Conservation (phyloP, 176 grass and related monocot genomes). For the Avena atlantica region DNA sequence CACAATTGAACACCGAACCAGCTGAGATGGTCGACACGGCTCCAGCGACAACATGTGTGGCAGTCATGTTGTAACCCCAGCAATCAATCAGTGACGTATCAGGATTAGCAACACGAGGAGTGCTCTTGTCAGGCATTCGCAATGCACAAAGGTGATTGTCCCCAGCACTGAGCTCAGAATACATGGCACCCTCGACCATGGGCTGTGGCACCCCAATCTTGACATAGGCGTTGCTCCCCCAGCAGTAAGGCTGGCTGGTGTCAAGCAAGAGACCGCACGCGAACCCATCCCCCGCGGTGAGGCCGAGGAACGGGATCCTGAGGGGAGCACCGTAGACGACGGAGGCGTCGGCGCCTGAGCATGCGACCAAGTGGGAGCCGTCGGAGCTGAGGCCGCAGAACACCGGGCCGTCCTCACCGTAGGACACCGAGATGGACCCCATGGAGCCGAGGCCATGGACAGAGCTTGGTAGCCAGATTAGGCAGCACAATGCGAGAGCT, state of each 20-base stretch:
- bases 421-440: constrained; percentile 92
- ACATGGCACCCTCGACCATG: constrained; percentile 76
- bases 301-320: constrained; percentile 73
- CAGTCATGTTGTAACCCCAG: constrained; percentile 99
- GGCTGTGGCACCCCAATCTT: constrained; percentile 97
- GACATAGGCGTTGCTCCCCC: constrained; percentile 93
- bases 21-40: constrained; percentile 64
- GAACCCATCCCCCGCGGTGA: constrained; percentile 91
- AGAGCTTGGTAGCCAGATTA: constrained; percentile 37
- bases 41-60: constrained; percentile 55
- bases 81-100: constrained; percentile 74
- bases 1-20: constrained; percentile 92
- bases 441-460: constrained; percentile 82
- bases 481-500: constrained; percentile 37
- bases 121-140: constrained; percentile 39
- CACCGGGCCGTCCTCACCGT: constrained; percentile 91
- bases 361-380: constrained; percentile 76
- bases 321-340: constrained; percentile 85
- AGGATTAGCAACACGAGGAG: constrained; percentile 27
- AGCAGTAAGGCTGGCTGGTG: constrained; percentile 88
- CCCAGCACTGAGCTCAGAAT: constrained; percentile 86
- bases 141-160: constrained; percentile 92
- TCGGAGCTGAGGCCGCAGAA: constrained; percentile 90
- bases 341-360: constrained; percentile 84
- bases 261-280: constrained; percentile 87